Evolutionary conservation across 1,139 yeast genomes (phyloP).

Genomic region (Magnusiomyces sp.): DNA sequence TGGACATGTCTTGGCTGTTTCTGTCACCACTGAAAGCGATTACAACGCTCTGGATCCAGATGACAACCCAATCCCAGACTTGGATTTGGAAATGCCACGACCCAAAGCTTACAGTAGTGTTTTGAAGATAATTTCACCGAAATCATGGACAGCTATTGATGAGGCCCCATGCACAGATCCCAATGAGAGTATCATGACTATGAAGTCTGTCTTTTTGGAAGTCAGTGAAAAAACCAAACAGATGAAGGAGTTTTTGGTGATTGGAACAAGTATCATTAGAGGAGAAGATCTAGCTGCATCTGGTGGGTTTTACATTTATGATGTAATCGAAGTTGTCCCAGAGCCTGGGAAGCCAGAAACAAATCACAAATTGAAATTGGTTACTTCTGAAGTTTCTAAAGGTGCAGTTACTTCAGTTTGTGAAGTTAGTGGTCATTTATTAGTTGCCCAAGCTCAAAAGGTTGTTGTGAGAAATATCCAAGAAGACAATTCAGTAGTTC

Average conservation of each 20-base stretch:
- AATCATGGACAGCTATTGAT: constrained; percentile 72
- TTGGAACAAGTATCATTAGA: constrained; percentile 71
- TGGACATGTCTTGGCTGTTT: constrained; percentile 49
- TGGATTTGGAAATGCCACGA: constrained; percentile 41
- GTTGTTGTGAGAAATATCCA: constrained; percentile 67
- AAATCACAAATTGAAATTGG: constrained; percentile 64
- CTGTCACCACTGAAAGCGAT: constrained; percentile 53
- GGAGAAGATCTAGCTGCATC: constrained; percentile 78
- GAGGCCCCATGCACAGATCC: constrained; percentile 48
- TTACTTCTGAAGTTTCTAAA: constrained; percentile 67
- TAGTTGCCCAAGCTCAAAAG: constrained; percentile 86
- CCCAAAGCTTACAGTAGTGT: constrained; percentile 53
- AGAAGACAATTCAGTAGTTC: constrained; percentile 71
- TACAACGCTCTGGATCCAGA: constrained; percentile 73
- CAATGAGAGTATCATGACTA: constrained; percentile 55
- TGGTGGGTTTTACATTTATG: constrained; percentile 70
- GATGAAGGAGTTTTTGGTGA: constrained; percentile 59
- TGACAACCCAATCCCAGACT: constrained; percentile 54
- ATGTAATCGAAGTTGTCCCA: constrained; percentile 77
- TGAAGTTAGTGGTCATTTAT: constrained; percentile 76
- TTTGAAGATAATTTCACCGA: constrained; percentile 61
- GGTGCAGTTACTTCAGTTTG: constrained; percentile 80
- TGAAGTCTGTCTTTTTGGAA: constrained; percentile 54
- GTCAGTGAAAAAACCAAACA: constrained; percentile 45
- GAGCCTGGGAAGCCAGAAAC: constrained; percentile 86